Percentiles rank a stretch among this genome's conserved stretches.
phyloP scores from a whole-genome alignment of 2,329 filamentous ascomycete species.

The Penicillium sp. region DNA sequence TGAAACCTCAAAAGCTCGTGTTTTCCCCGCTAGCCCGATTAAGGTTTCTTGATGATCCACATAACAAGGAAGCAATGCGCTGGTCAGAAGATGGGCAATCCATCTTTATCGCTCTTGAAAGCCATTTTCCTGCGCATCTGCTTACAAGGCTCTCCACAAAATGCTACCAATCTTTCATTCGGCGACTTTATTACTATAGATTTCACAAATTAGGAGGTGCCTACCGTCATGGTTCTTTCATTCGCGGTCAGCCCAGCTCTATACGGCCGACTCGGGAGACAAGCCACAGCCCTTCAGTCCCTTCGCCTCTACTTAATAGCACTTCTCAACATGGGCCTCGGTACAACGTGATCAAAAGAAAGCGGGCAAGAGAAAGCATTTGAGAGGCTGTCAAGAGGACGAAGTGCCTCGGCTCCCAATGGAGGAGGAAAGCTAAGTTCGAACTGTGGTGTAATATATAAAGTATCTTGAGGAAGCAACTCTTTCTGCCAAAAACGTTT shows the following conservation, averaged over 20 bases:
- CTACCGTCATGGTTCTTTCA: not conserved
- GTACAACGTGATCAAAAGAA: conserved; percentile 1
- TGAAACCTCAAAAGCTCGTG: too few species aligned
- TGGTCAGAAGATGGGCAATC: not conserved
- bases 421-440: too few species aligned
- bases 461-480: too few species aligned
- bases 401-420: not conserved
- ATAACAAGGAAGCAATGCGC: not conserved
- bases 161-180: not conserved
- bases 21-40: too few species aligned
- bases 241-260: not conserved
- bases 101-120: not conserved
- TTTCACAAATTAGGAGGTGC: not conserved
- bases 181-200: not conserved
- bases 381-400: not conserved
- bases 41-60: not conserved
- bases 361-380: not conserved
- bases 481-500: too few species aligned
- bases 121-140: not conserved
- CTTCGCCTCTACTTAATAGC: not conserved
- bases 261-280: not conserved
- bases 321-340: not conserved
- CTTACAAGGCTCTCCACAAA: not conserved
- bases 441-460: too few species aligned
- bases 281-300: not conserved